These are phyloP conservation scores for Colletotrichum musicola DNA, from an alignment of 2,329 filamentous ascomycete genomes.

Conservation along the genomic window DNA sequence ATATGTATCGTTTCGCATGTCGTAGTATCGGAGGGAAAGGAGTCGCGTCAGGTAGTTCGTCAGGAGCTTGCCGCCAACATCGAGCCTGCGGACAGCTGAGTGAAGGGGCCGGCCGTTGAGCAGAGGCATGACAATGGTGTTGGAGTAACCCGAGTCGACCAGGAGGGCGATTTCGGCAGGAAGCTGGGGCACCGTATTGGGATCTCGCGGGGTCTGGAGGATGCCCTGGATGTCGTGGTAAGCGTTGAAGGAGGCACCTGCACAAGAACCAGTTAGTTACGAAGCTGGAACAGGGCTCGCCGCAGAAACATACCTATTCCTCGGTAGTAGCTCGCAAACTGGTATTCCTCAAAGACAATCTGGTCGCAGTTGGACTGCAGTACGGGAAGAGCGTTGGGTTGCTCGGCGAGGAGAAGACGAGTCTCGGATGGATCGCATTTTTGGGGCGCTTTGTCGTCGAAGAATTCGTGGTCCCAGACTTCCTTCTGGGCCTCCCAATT, in stretches of 20 bases:
- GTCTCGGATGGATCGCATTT: constrained; percentile 83
- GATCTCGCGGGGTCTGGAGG: constrained; percentile 70
- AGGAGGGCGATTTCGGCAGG: constrained; percentile 88
- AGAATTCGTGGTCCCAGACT: constrained; percentile 93
- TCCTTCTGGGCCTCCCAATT: constrained; percentile 97
- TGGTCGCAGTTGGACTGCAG: constrained; percentile 94
- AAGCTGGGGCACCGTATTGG: constrained; percentile 55
- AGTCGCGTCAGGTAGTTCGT: constrained; percentile 94
- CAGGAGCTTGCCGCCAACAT: constrained; percentile 91
- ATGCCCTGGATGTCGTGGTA: constrained; percentile 82
- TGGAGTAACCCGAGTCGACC: constrained; percentile 92
- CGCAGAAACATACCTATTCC: constrained; percentile 68
- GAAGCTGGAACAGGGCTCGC: not conserved
- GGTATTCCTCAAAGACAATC: constrained; percentile 97
- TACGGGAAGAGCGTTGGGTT: constrained; percentile 83
- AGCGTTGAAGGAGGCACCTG: constrained; percentile 81
- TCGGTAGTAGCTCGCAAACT: constrained; percentile 88
- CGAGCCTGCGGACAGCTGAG: constrained; percentile 83
- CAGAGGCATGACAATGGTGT: constrained; percentile 90
- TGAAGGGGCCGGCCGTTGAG: constrained; percentile 86
- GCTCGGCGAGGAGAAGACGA: constrained; percentile 87
- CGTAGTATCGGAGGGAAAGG: constrained; percentile 91
- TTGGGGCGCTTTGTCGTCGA: constrained; percentile 75
- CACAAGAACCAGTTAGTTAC: constrained; percentile 9
- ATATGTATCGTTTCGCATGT: constrained; percentile 93